These are phyloP conservation scores for Testicularia cyperi DNA, from an alignment of 1,284 basidiomycete species.

Conservation along the genomic window DNA sequence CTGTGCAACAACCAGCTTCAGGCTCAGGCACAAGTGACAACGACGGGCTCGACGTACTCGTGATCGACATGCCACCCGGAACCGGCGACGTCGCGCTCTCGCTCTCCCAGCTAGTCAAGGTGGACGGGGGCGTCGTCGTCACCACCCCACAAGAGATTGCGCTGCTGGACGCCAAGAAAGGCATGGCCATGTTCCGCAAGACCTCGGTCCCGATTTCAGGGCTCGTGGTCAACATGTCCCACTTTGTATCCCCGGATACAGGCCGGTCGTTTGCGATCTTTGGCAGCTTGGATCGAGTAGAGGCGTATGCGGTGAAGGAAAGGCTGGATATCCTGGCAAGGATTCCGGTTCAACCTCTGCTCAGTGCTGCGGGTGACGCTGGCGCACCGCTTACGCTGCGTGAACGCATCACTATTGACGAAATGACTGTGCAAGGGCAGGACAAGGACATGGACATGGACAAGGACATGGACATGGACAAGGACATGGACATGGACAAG, in stretches of 20 bases:
- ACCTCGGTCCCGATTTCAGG: conserved; percentile 84
- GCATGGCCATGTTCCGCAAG: conserved; percentile 90
- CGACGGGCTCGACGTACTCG: conserved; percentile 72
- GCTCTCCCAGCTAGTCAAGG: conserved; percentile 78
- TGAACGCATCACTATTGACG: too few relatives aligned
- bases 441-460: too few relatives aligned
- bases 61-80: conserved; percentile 95
- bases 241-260: conserved; percentile 82
- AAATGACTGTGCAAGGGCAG: too few relatives aligned
- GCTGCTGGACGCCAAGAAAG: conserved; percentile 86
- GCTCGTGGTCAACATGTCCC: conserved; percentile 84
- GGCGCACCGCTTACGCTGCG: conserved; percentile 67
- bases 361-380: conserved; percentile 75
- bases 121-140: conserved; percentile 64
- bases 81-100: conserved; percentile 95
- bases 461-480: too few relatives aligned
- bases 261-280: conserved; percentile 74
- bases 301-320: conserved; percentile 68
- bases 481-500: too few relatives aligned
- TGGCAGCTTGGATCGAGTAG: conserved; percentile 72
- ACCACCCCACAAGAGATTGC: conserved; percentile 96
- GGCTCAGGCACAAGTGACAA: too few relatives aligned
- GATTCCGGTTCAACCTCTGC: conserved; percentile 76
- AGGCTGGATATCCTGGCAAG: conserved; percentile 75
- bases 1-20: conserved; percentile 2